These are phyloP conservation scores for Dysphania ambrosioides DNA, from an alignment of 148 eudicot species.

Conservation along the genomic window DNA sequence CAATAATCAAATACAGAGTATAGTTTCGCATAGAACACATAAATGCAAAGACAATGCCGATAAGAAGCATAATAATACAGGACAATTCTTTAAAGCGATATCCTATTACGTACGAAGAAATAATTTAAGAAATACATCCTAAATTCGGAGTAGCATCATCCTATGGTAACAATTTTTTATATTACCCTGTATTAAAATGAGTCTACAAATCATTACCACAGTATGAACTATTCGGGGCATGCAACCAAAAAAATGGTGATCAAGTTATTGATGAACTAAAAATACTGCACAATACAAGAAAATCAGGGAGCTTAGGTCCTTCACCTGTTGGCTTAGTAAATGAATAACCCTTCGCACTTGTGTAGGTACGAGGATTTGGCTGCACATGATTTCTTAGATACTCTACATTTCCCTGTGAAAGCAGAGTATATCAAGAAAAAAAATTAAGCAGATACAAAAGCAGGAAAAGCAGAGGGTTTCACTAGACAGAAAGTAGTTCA, in stretches of 20 bases:
- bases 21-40: not conserved
- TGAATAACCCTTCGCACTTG: slow-evolving; percentile 62
- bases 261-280: not conserved
- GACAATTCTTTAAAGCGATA: too few species aligned
- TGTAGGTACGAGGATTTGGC: slow-evolving; percentile 89
- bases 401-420: slow-evolving; percentile 72
- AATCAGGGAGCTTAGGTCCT: slow-evolving; percentile 5
- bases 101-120: too few species aligned
- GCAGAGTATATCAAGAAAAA: not conserved
- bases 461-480: not conserved
- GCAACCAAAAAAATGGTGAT: not conserved
- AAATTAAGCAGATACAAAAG: slow-evolving; percentile 5
- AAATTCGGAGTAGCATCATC: too few species aligned
- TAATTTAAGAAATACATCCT: too few species aligned
- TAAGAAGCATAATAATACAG: too few species aligned
- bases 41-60: not conserved
- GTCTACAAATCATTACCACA: too few species aligned
- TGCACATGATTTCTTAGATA: slow-evolving; percentile 68
- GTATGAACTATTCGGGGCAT: not conserved
- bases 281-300: not conserved
- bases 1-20: not conserved
- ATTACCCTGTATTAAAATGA: too few species aligned
- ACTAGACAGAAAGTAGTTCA: not conserved
- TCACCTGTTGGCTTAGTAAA: slow-evolving; percentile 84
- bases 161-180: too few species aligned